phyloP scores from a whole-genome alignment of 345 rosid species.

The Eucalyptus globulus region DNA sequence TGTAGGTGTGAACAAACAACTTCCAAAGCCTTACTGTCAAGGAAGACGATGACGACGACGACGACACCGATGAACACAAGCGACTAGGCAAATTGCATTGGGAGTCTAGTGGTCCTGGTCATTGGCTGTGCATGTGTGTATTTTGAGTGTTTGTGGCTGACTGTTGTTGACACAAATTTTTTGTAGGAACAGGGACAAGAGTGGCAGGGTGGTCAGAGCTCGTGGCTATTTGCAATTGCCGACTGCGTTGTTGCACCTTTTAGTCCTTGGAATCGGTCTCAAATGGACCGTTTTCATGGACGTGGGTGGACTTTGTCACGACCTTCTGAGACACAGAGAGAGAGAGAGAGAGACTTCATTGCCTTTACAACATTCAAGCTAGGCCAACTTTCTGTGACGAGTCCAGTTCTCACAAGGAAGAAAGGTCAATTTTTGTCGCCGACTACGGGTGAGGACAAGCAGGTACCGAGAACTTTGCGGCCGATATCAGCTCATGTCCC shows the following conservation, averaged over 20 bases:
- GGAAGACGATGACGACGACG: too few species aligned
- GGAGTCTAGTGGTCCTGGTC: neutral
- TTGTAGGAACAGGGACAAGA: neutral
- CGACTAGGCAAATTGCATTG: neutral
- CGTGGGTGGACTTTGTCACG: neutral
- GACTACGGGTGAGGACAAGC: neutral
- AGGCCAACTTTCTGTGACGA: neutral
- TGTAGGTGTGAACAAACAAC: neutral
- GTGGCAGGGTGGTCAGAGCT: neutral
- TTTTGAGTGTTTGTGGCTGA: neutral
- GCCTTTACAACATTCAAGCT: neutral
- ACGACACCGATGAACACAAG: neutral
- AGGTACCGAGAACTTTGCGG: neutral
- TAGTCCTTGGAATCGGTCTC: neutral
- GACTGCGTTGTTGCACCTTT: neutral
- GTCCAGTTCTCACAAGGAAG: neutral
- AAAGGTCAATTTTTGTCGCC: neutral
- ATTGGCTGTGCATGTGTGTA: neutral
- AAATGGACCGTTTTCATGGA: neutral
- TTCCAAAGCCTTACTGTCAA: neutral
- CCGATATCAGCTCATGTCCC: neutral
- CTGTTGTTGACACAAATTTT: neutral
- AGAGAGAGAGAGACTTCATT: neutral
- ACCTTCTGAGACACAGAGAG: neutral
- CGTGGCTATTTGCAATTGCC: neutral